phyloP scores from a whole-genome alignment of 2,329 filamentous ascomycete species.

The Diaporthe velutina region DNA sequence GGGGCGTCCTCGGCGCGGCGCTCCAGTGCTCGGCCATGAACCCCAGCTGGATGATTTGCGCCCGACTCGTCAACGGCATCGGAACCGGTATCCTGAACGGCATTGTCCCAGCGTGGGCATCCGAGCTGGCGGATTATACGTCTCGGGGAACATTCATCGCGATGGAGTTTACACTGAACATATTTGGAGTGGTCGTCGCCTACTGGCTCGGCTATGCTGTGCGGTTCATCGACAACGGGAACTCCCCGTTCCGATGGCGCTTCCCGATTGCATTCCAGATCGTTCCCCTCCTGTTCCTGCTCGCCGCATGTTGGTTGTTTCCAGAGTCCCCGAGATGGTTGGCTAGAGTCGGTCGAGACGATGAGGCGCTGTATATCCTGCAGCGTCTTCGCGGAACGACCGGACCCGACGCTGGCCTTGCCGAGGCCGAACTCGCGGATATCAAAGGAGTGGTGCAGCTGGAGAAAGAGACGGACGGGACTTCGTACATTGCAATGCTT shows the following conservation, averaged over 20 bases:
- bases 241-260: background rate
- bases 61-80: too few species aligned
- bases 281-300: background rate
- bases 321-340: background rate
- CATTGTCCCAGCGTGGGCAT: too few species aligned
- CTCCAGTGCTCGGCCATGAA: too few species aligned
- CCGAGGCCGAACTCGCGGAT: slow-evolving; percentile 62
- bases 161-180: too few species aligned
- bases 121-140: too few species aligned
- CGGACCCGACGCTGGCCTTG: slow-evolving; percentile 6
- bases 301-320: background rate
- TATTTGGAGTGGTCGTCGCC: too few species aligned
- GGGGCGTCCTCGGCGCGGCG: too few species aligned
- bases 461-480: slow-evolving; percentile 70
- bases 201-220: too few species aligned
- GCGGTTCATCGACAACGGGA: background rate
- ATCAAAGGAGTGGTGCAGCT: slow-evolving; percentile 74
- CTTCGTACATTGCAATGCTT: slow-evolving; percentile 75
- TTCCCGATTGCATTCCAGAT: background rate
- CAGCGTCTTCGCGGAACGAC: slow-evolving; percentile 20
- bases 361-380: slow-evolving; percentile 16
- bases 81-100: too few species aligned
- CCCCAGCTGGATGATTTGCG: too few species aligned
- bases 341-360: background rate
- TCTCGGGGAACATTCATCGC: too few species aligned